Evolutionary conservation across 2,329 filamentous ascomycete species (phyloP).

Genomic region (Fusarium oligoseptatum): DNA sequence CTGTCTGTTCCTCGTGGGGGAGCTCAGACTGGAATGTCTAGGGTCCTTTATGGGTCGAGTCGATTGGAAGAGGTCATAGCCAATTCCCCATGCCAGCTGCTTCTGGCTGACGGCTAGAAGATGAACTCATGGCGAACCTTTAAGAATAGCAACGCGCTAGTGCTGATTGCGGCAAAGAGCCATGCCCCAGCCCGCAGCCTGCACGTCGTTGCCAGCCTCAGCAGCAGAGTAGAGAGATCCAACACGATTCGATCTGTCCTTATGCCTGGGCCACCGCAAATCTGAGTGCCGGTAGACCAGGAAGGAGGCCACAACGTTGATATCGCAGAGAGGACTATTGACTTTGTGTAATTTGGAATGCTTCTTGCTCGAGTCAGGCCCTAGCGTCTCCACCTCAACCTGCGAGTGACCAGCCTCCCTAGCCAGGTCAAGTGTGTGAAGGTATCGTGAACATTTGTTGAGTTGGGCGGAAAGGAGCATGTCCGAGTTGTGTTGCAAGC

Average conservation of each 20-base stretch:
- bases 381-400: slow-evolving; percentile 5
- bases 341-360: slow-evolving; percentile 5
- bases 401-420: not conserved
- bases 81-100: not conserved
- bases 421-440: not conserved
- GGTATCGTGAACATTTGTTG: not conserved
- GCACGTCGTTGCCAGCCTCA: slow-evolving; percentile 25
- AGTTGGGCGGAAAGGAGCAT: not conserved
- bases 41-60: not conserved
- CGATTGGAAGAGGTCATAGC: slow-evolving; percentile 4
- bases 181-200: slow-evolving; percentile 19
- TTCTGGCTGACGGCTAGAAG: slow-evolving; percentile 9
- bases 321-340: not conserved
- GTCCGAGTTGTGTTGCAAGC: not conserved
- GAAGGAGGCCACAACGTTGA: not conserved
- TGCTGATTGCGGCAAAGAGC: slow-evolving; percentile 13
- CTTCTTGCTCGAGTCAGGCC: slow-evolving; percentile 13
- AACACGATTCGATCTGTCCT: slow-evolving; percentile 8
- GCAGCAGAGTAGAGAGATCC: not conserved
- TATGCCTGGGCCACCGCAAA: not conserved
- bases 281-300: not conserved
- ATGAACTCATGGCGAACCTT: slow-evolving; percentile 22
- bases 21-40: slow-evolving; percentile 4
- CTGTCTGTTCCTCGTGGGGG: not conserved
- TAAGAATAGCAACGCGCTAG: slow-evolving; percentile 41